Evolutionary conservation across 2,329 filamentous ascomycete genomes (phyloP), one percentile per base, ranked within the genome.

Genomic region (Neophaeococcomyces mojaviensis): DNA sequence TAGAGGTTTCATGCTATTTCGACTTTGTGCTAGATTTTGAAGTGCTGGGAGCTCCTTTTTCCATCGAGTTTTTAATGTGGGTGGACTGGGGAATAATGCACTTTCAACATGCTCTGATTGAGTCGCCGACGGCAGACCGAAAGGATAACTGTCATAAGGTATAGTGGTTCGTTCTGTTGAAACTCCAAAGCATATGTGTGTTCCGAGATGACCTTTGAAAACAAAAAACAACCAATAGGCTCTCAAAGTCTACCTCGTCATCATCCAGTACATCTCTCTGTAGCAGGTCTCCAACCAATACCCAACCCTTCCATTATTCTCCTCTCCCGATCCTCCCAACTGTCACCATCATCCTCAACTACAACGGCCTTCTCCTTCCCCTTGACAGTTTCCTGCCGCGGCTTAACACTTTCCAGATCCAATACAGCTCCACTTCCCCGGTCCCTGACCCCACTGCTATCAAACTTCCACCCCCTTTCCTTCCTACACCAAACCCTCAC

Each of bases 401-500:
- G 44, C n/a, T n/a, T n/a, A n/a, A n/a, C n/a, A 59, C 74, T 60
- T 69, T 84, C 75, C 10, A 92, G 58, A 62, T 92, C 81, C n/a
- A 81, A 58, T 0, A 90, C 77, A 70, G 82, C 81, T 2, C 67
- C 65, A 1, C 86, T 86, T 15, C 46, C 60, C 7, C 82, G 72
- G 57, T 79, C 80, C 36, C 88, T 75, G 9, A 95, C 78, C 0
- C 92, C 92, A 58, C 86, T 94, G 52, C 85, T 92, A 61, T 96
- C 89, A 60, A 97, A 97, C 63, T 92, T 94, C 73, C 87, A 82
- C 0, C 72, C 72, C 57, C 78, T 81, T 47, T 76, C 72, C 31
- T 80, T 74, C 63, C 86, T 89, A 50, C 83, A 87, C 64, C 90
- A 94, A 28, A 82, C 71, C 33, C 90, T 72, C 44, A 97, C 62